These are phyloP conservation scores for Rhizophora apiculata DNA, from an alignment of 345 rosid genomes.

Conservation along the genomic window DNA sequence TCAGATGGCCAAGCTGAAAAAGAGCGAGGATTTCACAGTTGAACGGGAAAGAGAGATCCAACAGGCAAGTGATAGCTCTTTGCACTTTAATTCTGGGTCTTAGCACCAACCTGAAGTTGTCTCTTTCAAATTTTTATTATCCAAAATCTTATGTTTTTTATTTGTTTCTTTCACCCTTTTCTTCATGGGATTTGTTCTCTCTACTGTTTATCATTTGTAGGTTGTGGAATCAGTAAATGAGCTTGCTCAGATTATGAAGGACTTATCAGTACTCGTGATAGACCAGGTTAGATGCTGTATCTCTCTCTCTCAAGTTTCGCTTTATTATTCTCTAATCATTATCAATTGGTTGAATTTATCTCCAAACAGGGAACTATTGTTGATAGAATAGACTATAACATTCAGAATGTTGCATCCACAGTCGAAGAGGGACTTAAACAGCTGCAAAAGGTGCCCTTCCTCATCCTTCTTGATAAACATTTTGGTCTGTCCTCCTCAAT, in stretches of 20 bases:
- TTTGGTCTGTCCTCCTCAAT: not conserved
- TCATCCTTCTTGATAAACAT: not conserved
- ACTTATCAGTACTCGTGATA: conserved; percentile 89
- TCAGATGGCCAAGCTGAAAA: conserved; percentile 81
- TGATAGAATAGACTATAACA: conserved; percentile 92
- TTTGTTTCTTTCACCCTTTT: not conserved
- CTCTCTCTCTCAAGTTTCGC: not conserved
- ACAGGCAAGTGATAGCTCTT: conserved; percentile 54
- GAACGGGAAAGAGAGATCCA: conserved; percentile 98
- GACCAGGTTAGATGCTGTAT: conserved; percentile 67
- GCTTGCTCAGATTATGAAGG: conserved; percentile 99
- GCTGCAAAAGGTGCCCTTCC: conserved; percentile 63
- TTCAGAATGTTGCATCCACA: conserved; percentile 81
- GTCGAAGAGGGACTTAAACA: conserved; percentile 95
- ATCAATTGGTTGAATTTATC: conserved; percentile 7
- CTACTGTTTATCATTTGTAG: conserved; percentile 33
- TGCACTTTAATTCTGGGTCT: not conserved
- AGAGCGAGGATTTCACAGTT: conserved; percentile 63
- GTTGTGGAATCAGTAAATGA: conserved; percentile 94
- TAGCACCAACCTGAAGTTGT: not conserved
- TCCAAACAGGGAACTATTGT: conserved; percentile 81
- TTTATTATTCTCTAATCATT: not conserved
- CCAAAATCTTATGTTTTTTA: not conserved
- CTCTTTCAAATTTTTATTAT: not conserved
- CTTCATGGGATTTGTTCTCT: not conserved